These are phyloP conservation scores for Plasmodium inui DNA, from an alignment of 169 alveolate species.

Conservation along the genomic window DNA sequence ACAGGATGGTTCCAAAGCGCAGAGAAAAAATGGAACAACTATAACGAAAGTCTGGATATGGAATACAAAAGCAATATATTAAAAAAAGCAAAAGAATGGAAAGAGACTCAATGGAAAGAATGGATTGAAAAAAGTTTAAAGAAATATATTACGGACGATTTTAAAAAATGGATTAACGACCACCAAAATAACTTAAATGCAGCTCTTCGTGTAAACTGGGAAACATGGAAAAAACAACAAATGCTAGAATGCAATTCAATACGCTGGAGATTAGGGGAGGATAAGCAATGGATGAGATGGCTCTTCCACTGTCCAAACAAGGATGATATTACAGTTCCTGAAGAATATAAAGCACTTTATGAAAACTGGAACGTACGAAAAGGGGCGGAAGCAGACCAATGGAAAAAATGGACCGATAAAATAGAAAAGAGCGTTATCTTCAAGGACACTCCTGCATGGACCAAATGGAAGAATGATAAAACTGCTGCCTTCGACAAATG, in stretches of 20 bases:
- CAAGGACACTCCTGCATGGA: not conserved
- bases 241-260: not conserved
- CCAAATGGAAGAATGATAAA: constrained; percentile 9
- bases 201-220: not conserved
- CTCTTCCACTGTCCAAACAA: not conserved
- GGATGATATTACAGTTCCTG: not conserved
- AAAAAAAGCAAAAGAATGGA: not conserved
- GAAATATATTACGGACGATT: not conserved
- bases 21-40: constrained; percentile 1
- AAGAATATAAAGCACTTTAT: not conserved
- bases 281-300: not conserved
- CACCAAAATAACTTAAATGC: not conserved
- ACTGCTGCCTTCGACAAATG: not conserved
- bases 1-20: not conserved
- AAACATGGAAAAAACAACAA: not conserved
- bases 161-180: not conserved
- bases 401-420: not conserved
- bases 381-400: not conserved
- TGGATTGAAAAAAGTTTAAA: not conserved
- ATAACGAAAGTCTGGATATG: not conserved
- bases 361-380: not conserved
- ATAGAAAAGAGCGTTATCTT: not conserved
- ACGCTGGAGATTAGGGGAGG: not conserved
- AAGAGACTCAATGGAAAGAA: constrained; percentile 6
- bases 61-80: not conserved